Evolutionary conservation across 305 asterid species (phyloP), one percentile per base, ranked within the genome.

Genomic region (Fraxinus platypoda): DNA sequence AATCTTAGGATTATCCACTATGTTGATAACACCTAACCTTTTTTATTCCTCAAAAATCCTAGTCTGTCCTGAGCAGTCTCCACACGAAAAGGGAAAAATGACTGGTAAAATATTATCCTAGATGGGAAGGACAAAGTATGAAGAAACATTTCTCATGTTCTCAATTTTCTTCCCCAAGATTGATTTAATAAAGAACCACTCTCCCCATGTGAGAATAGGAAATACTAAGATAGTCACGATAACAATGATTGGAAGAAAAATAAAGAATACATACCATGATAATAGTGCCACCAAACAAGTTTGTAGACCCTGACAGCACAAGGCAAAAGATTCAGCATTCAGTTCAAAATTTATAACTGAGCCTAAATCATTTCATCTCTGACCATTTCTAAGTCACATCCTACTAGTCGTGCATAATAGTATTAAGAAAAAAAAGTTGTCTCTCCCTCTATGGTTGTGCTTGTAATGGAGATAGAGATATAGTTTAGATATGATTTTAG

Each of bases 271-370:
- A 72, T 94, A 97, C 99, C 99, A 93, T 81, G 98, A 92, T 79
- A 97, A 85, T 38, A 97, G 88, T 76, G 98, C 94, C 78, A 97
- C 97, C 80, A 94, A 89, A 89, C 99, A 97, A 78, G 97, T 93
- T 84, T 90, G 99, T 87, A 96, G 78, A 81, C 99, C 99, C 99
- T 96, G 94, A 35, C 87, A 78, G 79, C 17, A 82, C 74, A 87
- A 76, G 80, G 78, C 78, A 81, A 64, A 79, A 78, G 37, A 79
- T 80, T 86, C 80, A 85, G 83, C 66, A 74, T 66, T 71, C 79
- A 81, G 30, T 49, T 80, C 70, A 83, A 81, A 81, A 70, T 5
- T 70, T 31, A 17, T 25, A 72, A 46, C 83, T 31, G 19, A 6
- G 28, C n/a, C 37, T 21, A 74, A 21, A 30, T 73, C 25, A 23